These are phyloP conservation scores for Nosema muscidifuracis DNA, from an alignment of 371 early-diverging fungal species.

Conservation along the genomic window DNA sequence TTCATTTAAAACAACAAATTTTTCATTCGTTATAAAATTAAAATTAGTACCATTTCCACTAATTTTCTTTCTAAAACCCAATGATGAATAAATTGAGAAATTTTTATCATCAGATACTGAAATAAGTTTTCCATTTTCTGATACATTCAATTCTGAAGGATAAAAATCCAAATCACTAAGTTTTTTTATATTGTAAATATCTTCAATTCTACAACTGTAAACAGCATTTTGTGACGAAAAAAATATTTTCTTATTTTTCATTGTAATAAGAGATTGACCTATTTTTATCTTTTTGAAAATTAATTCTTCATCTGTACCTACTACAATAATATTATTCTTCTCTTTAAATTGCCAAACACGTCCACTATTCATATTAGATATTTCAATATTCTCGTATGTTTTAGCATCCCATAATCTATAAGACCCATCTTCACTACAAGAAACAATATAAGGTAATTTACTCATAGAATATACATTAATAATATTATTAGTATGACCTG, in stretches of 20 bases:
- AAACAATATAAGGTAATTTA: constrained; percentile 36
- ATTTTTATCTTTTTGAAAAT: constrained; percentile 31
- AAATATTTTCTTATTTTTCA: constrained; percentile 37
- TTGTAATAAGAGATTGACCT: neutral
- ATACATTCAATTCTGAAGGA: constrained; percentile 13
- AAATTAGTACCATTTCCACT: constrained; percentile 26
- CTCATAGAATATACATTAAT: constrained; percentile 32
- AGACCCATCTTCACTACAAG: constrained; percentile 53
- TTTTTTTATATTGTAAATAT: constrained; percentile 14
- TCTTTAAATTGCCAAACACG: constrained; percentile 53
- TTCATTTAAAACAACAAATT: constrained; percentile 26
- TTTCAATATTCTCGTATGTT: constrained; percentile 44
- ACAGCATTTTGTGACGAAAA: constrained; percentile 8
- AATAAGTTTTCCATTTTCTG: constrained; percentile 32
- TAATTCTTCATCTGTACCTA: constrained; percentile 60
- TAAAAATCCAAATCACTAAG: constrained; percentile 17
- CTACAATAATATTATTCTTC: constrained; percentile 31
- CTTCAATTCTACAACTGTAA: constrained; percentile 11
- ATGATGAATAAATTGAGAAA: constrained; percentile 30
- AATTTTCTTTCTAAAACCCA: constrained; percentile 48
- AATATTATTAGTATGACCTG: constrained; percentile 58
- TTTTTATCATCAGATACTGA: constrained; percentile 17
- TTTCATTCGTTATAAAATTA: constrained; percentile 32
- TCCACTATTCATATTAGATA: constrained; percentile 34
- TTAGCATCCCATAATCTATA: constrained; percentile 52